These are phyloP conservation scores for Penicillium robsamsonii DNA, from an alignment of 495 filamentous ascomycete genomes.

Conservation along the genomic window DNA sequence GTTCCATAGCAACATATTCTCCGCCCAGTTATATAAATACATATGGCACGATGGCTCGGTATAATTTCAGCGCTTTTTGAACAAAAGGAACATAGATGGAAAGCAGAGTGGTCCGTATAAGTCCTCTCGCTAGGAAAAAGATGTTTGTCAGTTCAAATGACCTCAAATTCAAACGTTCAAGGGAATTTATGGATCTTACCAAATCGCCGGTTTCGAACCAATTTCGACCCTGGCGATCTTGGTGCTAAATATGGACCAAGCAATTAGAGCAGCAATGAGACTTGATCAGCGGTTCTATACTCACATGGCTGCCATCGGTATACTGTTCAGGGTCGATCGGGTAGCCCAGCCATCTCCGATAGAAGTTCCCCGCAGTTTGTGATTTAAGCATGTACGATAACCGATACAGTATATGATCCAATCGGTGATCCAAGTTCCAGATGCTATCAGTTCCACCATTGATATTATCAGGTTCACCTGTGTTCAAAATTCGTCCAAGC, in stretches of 20 bases:
- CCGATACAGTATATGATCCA: conserved; percentile 2
- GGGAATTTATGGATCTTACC: not conserved
- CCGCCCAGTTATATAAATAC: no score
- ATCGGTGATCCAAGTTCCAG: conserved; percentile 17
- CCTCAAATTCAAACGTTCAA: not conserved
- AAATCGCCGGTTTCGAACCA: conserved; percentile 7
- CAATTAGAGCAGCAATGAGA: no score
- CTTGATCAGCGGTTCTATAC: not conserved
- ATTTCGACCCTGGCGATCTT: conserved; percentile 4
- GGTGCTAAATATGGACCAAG: not conserved
- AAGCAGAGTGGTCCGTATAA: conserved; percentile 8
- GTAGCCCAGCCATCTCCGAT: conserved; percentile 4
- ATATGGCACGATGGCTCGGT: no score
- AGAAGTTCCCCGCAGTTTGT: not conserved
- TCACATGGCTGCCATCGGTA: not conserved
- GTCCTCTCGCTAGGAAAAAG: not conserved
- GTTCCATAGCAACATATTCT: no score
- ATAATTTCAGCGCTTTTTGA: no score
- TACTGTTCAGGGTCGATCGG: conserved; percentile 1
- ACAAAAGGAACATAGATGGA: conserved; percentile 3
- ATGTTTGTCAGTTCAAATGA: not conserved
- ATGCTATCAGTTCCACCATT: conserved; percentile 14
- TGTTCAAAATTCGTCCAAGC: conserved; percentile 58
- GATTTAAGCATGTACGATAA: conserved; percentile 2
- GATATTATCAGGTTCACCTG: conserved; percentile 26